These are phyloP conservation scores for Meredithiella fracta DNA, from an alignment of 2,329 filamentous ascomycete genomes.

Conservation along the genomic window DNA sequence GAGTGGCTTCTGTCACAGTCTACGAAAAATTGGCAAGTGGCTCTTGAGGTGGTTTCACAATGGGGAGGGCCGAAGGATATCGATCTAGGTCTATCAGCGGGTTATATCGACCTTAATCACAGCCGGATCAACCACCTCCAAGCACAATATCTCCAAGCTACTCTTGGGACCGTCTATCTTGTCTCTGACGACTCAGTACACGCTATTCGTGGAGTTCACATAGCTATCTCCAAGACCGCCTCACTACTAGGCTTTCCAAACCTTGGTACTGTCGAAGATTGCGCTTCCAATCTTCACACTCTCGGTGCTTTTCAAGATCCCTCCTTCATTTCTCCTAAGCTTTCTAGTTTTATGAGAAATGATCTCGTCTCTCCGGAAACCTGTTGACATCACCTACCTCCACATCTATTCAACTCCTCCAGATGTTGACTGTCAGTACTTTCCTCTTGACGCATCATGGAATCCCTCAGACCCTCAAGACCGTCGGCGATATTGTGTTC, in stretches of 20 bases:
- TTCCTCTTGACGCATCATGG: conserved; percentile 37
- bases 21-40: conserved; percentile 41
- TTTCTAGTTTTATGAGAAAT: conserved; percentile 21
- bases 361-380: conserved; percentile 11
- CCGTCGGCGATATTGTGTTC: conserved; percentile 46
- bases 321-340: conserved; percentile 17
- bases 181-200: conserved; percentile 42
- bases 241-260: conserved; percentile 37
- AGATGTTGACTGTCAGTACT: conserved; percentile 36
- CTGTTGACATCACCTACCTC: conserved; percentile 4
- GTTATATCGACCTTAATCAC: conserved; percentile 39
- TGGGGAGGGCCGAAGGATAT: conserved; percentile 61
- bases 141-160: conserved; percentile 48
- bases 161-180: conserved; percentile 50
- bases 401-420: conserved; percentile 16
- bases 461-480: conserved; percentile 32
- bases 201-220: conserved; percentile 26
- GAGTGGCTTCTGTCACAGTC: conserved; percentile 50
- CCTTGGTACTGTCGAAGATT: conserved; percentile 31
- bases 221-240: conserved; percentile 22
- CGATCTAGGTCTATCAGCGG: conserved; percentile 44
- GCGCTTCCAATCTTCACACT: conserved; percentile 14
- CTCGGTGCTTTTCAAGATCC: conserved; percentile 16
- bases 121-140: conserved; percentile 43
- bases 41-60: conserved; percentile 46